Percentiles rank a stretch among this genome's conserved stretches.
phyloP scores from a whole-genome alignment of 345 rosid genomes.

The Citrus unshiu region DNA sequence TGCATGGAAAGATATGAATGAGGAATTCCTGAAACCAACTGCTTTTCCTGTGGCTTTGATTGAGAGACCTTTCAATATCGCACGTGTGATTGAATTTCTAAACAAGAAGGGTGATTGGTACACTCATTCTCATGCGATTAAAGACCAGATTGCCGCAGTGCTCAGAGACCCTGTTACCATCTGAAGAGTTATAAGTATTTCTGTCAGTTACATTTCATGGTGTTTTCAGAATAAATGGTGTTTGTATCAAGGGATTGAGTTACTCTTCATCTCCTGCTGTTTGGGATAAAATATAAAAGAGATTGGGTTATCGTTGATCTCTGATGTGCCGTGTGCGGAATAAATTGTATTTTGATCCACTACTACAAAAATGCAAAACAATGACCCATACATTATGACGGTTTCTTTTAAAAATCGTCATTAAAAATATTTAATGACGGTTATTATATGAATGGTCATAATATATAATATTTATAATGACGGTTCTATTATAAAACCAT shows the following conservation, averaged over 20 bases:
- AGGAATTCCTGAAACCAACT: neutral
- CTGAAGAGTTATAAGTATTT: neutral
- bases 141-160: neutral
- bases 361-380: no score
- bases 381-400: no score
- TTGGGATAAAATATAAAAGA: no score
- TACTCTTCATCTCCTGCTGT: no score
- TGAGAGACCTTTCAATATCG: neutral
- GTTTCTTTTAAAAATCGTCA: no score
- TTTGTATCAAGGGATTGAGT: neutral
- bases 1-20: neutral
- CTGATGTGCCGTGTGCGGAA: rapidly evolving
- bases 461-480: no score
- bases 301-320: no score
- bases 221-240: no score
- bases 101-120: neutral
- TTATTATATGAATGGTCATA: no score
- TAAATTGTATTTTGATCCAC: no score
- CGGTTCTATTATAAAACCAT: no score
- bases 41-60: neutral
- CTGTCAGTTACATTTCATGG: neutral
- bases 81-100: neutral
- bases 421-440: no score
- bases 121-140: neutral
- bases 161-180: neutral